Evolutionary conservation across 768 basidiomycete species (phyloP).

Genomic region (Galerina sulciceps): DNA sequence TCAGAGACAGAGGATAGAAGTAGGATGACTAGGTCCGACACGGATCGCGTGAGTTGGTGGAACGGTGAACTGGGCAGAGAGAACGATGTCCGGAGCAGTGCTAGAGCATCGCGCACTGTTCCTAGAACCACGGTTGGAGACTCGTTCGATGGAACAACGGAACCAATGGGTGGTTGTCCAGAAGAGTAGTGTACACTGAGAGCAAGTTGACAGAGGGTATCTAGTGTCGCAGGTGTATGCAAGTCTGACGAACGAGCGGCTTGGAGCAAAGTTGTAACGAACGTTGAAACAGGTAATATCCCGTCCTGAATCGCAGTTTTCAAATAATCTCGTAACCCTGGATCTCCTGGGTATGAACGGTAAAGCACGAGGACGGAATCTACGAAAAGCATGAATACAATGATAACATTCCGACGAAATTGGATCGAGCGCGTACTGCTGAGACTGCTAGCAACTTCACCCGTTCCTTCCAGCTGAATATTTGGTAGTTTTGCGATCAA

Average conservation of each 20-base stretch:
- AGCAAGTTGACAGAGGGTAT: slow-evolving; percentile 69
- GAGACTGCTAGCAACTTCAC: slow-evolving; percentile 55
- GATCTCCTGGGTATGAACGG: slow-evolving; percentile 71
- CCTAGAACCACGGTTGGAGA: slow-evolving; percentile 52
- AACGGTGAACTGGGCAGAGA: slow-evolving; percentile 59
- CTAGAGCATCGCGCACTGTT: slow-evolving; percentile 64
- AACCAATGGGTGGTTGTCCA: slow-evolving; percentile 54
- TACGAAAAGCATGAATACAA: slow-evolving; percentile 28
- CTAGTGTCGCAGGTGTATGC: slow-evolving; percentile 67
- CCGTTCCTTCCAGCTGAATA: slow-evolving; percentile 36
- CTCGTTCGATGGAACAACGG: slow-evolving; percentile 55
- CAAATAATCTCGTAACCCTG: slow-evolving; percentile 68
- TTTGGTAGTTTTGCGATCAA: slow-evolving; percentile 54
- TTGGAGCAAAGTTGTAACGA: slow-evolving; percentile 68
- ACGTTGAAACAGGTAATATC: slow-evolving; percentile 59
- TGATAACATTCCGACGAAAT: background rate
- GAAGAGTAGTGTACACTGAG: slow-evolving; percentile 68
- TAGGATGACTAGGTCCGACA: slow-evolving; percentile 66
- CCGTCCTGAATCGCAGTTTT: slow-evolving; percentile 59
- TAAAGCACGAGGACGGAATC: slow-evolving; percentile 74
- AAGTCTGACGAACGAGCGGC: slow-evolving; percentile 68
- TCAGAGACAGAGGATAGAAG: slow-evolving; percentile 65
- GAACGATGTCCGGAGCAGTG: slow-evolving; percentile 60
- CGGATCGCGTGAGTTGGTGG: slow-evolving; percentile 60
- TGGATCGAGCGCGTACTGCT: slow-evolving; percentile 53